Evolutionary conservation across 2,329 filamentous ascomycete genomes (phyloP), one percentile per base, ranked within the genome.

Genomic region (Phaeoacremonium minimum): DNA sequence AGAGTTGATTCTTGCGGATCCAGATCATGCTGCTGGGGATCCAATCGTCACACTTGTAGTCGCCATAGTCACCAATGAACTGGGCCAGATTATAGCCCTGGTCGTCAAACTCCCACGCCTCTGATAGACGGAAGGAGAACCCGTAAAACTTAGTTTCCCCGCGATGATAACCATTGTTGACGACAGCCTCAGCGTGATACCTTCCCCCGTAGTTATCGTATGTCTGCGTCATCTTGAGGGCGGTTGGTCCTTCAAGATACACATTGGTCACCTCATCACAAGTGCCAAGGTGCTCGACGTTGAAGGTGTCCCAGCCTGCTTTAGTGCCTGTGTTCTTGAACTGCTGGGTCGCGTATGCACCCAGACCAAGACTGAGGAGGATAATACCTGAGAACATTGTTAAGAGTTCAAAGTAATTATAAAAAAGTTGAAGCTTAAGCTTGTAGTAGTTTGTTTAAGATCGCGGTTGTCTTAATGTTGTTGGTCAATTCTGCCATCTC

Each of bases 1-100:
- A 49, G 6, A 73, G 60, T 53, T 66, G 57, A 47, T 65, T 48
- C 7, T 64, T 65, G 18, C 53, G 47, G 36, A 73, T 44, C 62
- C 63, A 72, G 28, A 74, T 41, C 69, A 73, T 70, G 36, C 57
- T 64, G 13, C 58, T 60, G 1, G 68, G 69, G 67, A 72, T 71
- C 46, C 55, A 73, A 37, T 64, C 59, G 41, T 73, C 64, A 38
- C 67, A 69, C 32, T 56, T 53, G 4, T 61, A 55, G 42, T 62
- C 59, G 2, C 52, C 50, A 41, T 71, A 71, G 43, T 72, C 59
- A 37, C 67, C 66, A 45, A 73, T 73, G 56, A 73, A 74, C 52
- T 74, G 69, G 0, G 61, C 66, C 30, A 73, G 49, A 53, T 72
- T 69, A 54, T 66, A 73, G 33, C 50, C 54, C 49, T 71, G 66